phyloP scores from a whole-genome alignment of 2,329 filamentous ascomycete genomes.

The Pestalotiopsis sp. region DNA sequence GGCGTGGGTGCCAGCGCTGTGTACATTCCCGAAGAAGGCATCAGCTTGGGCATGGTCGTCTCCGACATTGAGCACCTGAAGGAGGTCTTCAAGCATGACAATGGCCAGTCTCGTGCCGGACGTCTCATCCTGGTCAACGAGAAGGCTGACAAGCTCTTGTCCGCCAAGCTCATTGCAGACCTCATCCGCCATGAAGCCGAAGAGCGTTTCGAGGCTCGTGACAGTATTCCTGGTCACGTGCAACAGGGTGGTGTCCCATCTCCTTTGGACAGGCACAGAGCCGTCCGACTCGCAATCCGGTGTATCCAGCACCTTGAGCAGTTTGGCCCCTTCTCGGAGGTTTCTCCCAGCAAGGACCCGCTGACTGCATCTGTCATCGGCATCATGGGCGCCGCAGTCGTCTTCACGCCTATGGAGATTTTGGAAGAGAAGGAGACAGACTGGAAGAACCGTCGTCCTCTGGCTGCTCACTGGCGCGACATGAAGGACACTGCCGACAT shows the following conservation, averaged over 20 bases:
- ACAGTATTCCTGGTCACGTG: slow-evolving; percentile 90
- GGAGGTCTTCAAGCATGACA: slow-evolving; percentile 80
- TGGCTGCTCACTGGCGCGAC: slow-evolving; percentile 79
- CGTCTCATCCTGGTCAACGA: slow-evolving; percentile 97
- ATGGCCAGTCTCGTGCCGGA: slow-evolving; percentile 84
- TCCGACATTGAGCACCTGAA: slow-evolving; percentile 88
- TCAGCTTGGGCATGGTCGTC: slow-evolving; percentile 89
- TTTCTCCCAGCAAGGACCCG: slow-evolving; percentile 72
- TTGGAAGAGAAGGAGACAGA: slow-evolving; percentile 87
- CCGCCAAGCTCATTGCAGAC: slow-evolving; percentile 87
- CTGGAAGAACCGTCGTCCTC: slow-evolving; percentile 87
- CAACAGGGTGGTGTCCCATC: slow-evolving; percentile 93
- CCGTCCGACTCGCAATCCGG: slow-evolving; percentile 88
- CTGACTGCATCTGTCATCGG: slow-evolving; percentile 82
- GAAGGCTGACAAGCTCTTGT: slow-evolving; percentile 87
- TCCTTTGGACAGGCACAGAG: slow-evolving; percentile 93
- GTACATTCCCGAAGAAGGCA: slow-evolving; percentile 95
- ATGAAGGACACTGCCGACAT: slow-evolving; percentile 83
- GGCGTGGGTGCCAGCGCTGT: slow-evolving; percentile 90
- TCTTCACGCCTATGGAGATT: slow-evolving; percentile 79
- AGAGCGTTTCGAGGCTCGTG: slow-evolving; percentile 87
- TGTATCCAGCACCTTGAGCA: slow-evolving; percentile 88
- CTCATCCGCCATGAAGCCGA: slow-evolving; percentile 94
- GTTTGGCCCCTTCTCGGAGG: slow-evolving; percentile 59
- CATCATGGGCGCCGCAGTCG: slow-evolving; percentile 84